Evolutionary conservation across 352 stramenopile genomes (phyloP), one percentile per base, ranked within the genome.

Genomic region (Phytophthora sojae): DNA sequence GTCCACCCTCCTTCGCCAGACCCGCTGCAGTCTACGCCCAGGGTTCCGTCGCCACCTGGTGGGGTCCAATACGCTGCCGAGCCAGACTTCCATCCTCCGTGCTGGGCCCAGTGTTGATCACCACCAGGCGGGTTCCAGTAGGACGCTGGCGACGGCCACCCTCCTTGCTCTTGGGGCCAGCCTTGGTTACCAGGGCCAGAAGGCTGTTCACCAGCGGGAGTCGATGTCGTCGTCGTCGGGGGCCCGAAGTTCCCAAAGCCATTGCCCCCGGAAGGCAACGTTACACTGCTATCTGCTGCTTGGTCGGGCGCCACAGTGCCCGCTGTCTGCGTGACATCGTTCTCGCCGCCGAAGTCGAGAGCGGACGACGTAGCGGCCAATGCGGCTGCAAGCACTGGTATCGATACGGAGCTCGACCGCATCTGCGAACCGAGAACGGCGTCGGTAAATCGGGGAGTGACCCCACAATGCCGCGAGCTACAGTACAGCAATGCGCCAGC

Each of bases 241-340:
- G 26, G 30, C 14, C 47, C 58, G 37, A 63, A 62, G 51, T 57
- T 53, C 7, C 54, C 67, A 57, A 75, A 70, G 1, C 56, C 61
- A 55, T 56, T 70, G 8, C 6, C 30, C 0, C 61, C 60, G 25
- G 55, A 53, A n/a, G 37, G 50, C 12, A 49, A 23, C n/a, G 21
- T 55, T 19, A 60, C 57, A 3, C 8, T 11, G 11, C 47, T 63
- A 21, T 57, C 59, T 7, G 60, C 52, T 15, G 15, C 47, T 57
- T 61, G n/a, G n/a, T 29, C 49, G 21, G 67, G 61, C 9, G 61
- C 50, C 11, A 70, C 55, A 8, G 61, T 75, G 19, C 14, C 67
- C 59, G 67, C 61, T 5, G 55, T 75, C 30, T 71, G 67, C 4
- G 23, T 23, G 15, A 71, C 61, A 50, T 71, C 49, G 14, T 60